Base-by-base conservation (phyloP, 495 filamentous ascomycete genomes). In the Chaetomium fimeti region DNA sequence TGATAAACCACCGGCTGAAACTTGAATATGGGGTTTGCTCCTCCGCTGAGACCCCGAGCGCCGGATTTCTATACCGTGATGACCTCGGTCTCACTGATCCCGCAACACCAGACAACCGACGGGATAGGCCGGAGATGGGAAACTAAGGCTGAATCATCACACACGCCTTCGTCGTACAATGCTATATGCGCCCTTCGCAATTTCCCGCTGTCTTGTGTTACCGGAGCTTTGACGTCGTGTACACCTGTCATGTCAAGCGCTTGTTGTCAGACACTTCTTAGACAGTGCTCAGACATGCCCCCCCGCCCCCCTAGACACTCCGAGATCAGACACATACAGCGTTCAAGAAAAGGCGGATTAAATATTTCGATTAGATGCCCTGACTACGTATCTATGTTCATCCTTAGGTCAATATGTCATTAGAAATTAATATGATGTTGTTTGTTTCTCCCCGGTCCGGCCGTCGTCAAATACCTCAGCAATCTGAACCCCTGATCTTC, bases 361-460 rank as follows among this genome's bases (percentile, higher is more conserved):
- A 28, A 25, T 53, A 53, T 53, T 29, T 24, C 49, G 22, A 53
- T 53, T 53, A 28, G 25, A 53, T 29, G 49, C 25, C 49, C 12
- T n/a, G 29, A 24, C 7, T 49, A 49, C 47, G 25, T 13, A 24
- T 53, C 49, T 53, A 53, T 53, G 49, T 53, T 13, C 24, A 18
- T 53, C 49, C 5, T 29, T 9, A 6, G 5, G 32, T 36, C 32
- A 36, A 53, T 53, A 53, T 29, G 27, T 53, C 49, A 53, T 18
- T 18, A 53, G 15, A 49, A 12, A 24, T 24, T 49, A 22, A 3
- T 12, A 22, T 24, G 24, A 25, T 53, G 49, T 27, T 28, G 49
- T 27, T 9, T 12, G 47, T 53, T 11, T 29, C 49, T 53, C 24
- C 25, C 49, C 49, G 49, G 49, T 29, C 49, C 49, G 49, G 49